phyloP scores from a whole-genome alignment of 2,329 filamentous ascomycete species.

The Diaporthe sp. region DNA sequence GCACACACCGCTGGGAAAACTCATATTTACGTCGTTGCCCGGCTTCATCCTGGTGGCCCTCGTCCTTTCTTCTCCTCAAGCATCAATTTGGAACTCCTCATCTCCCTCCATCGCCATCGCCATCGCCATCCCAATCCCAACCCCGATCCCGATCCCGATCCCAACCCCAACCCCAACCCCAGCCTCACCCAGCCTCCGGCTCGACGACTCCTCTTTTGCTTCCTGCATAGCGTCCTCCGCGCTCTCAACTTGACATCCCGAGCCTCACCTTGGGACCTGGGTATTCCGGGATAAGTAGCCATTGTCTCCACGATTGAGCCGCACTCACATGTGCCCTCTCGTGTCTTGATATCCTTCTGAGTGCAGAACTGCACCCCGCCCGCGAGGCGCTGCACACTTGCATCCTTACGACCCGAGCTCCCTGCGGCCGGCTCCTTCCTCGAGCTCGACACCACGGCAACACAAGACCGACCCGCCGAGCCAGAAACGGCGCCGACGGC shows the following conservation, averaged over 20 bases:
- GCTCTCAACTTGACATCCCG: background rate
- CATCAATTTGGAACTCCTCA: constrained; percentile 1
- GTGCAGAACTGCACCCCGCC: background rate
- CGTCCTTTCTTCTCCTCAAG: background rate
- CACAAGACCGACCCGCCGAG: background rate
- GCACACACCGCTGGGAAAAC: constrained; percentile 23
- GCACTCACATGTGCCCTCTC: background rate
- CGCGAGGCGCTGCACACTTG: constrained; percentile 12
- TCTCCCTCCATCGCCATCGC: too few relatives aligned
- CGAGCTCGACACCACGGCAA: background rate
- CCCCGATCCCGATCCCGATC: background rate
- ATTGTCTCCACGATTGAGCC: background rate
- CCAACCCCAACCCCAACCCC: background rate
- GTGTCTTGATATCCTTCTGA: background rate
- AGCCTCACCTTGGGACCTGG: constrained; percentile 1
- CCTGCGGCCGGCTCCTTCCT: background rate
- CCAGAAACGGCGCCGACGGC: constrained; percentile 53
- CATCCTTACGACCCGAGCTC: constrained; percentile 9
- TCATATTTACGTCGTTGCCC: constrained; percentile 23
- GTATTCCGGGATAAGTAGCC: too few relatives aligned
- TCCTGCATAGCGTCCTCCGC: constrained; percentile 10
- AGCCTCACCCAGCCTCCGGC: background rate
- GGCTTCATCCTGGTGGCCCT: background rate
- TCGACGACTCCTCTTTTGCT: background rate
- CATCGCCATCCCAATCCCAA: too few relatives aligned